phyloP scores from a whole-genome alignment of 2,329 filamentous ascomycete species.

The Xylaria sp. region DNA sequence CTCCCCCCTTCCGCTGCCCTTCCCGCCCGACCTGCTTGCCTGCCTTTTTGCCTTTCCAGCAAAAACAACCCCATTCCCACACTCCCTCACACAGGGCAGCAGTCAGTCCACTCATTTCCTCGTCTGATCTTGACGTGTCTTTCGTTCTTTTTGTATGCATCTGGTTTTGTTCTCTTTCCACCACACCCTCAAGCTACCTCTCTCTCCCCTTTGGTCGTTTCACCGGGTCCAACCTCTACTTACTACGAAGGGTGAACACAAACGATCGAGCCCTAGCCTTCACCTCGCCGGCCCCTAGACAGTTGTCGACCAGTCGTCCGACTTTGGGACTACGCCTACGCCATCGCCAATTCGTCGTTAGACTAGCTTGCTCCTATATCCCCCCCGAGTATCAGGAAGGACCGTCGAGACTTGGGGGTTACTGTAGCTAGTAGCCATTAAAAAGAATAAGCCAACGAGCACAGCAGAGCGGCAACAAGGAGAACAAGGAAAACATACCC shows the following conservation, averaged over 20 bases:
- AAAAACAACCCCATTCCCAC: slow-evolving; percentile 34
- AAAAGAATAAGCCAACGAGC: slow-evolving; percentile 4
- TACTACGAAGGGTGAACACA: slow-evolving; percentile 19
- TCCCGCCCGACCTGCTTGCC: slow-evolving; percentile 13
- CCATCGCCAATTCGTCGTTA: slow-evolving; percentile 2
- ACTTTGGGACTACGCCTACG: slow-evolving; percentile 1
- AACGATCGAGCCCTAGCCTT: neutral
- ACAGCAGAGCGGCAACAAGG: neutral
- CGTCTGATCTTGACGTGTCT: slow-evolving; percentile 31
- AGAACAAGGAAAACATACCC: slow-evolving; percentile 21
- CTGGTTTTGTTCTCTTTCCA: slow-evolving; percentile 17
- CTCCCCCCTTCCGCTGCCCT: slow-evolving; percentile 6
- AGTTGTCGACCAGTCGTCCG: neutral
- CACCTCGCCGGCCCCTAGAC: slow-evolving; percentile 1
- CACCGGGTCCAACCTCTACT: slow-evolving; percentile 14
- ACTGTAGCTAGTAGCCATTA: neutral
- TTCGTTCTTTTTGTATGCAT: slow-evolving; percentile 28
- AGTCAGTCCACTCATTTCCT: slow-evolving; percentile 33
- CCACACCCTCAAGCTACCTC: slow-evolving; percentile 4
- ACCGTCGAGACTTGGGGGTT: neutral
- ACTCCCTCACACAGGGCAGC: slow-evolving; percentile 26
- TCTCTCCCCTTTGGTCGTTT: slow-evolving; percentile 12
- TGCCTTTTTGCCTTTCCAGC: slow-evolving; percentile 25
- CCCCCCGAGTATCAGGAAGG: neutral
- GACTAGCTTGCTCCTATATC: neutral